A percentile compares a stretch with the other conserved stretches of the same genome.
Evolutionary conservation across 495 filamentous ascomycete species (phyloP).

Genomic region (Durotheca rogersii): DNA sequence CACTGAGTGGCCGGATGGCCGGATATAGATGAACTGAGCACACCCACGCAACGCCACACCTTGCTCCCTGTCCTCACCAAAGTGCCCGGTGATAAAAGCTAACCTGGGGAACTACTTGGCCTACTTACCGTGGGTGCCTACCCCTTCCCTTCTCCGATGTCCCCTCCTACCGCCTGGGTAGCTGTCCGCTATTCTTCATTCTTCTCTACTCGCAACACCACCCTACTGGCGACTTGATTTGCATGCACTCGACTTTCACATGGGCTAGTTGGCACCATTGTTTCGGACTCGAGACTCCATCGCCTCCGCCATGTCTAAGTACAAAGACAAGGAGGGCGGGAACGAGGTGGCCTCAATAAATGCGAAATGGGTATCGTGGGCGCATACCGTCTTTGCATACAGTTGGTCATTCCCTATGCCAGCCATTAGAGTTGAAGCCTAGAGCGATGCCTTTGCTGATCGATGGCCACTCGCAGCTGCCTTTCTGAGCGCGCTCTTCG

Average conservation of each 20-base stretch:
- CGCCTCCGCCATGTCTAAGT: constrained; percentile 76
- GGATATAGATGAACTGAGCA: not conserved
- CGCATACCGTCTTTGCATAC: constrained; percentile 83
- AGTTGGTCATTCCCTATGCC: constrained; percentile 56
- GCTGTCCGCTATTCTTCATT: not conserved
- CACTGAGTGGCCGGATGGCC: not conserved
- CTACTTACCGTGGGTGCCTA: not conserved
- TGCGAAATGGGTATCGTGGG: constrained; percentile 88
- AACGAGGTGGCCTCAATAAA: constrained; percentile 78
- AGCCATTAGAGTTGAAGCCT: too few relatives aligned
- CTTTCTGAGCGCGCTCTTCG: constrained; percentile 85
- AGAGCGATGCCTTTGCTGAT: not conserved
- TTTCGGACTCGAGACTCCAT: constrained; percentile 42
- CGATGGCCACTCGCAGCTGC: constrained; percentile 56
- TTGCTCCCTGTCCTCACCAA: too few relatives aligned
- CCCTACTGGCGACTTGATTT: not conserved
- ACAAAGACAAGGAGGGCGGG: constrained; percentile 74
- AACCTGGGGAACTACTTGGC: not conserved
- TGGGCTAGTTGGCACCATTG: not conserved
- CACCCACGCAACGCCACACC: not conserved
- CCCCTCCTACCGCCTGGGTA: not conserved
- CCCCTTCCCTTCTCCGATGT: not conserved
- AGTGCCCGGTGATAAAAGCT: not conserved
- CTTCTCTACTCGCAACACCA: too few relatives aligned
- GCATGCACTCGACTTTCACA: not conserved